phyloP scores from a whole-genome alignment of 2,329 filamentous ascomycete species.

The Scleromitrula shiraiana region DNA sequence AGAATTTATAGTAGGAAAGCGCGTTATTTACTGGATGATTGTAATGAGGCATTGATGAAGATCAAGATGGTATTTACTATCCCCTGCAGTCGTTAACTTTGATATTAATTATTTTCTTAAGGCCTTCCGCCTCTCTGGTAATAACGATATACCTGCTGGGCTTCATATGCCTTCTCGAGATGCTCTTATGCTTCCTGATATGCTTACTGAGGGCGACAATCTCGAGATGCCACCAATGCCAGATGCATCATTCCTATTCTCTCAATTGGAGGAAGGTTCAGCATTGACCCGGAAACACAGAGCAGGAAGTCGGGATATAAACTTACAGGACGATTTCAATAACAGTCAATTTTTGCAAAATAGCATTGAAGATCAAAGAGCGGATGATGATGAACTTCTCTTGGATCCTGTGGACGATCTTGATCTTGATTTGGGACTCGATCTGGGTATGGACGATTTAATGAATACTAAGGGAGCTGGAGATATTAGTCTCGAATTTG shows the following conservation, averaged over 20 bases:
- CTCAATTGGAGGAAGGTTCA: conserved; percentile 58
- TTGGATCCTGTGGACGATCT: conserved; percentile 53
- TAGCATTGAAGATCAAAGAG: conserved; percentile 38
- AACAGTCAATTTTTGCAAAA: conserved; percentile 76
- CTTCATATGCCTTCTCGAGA: conserved; percentile 75
- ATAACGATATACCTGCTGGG: conserved; percentile 87
- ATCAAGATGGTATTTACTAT: conserved; percentile 80
- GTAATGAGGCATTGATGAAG: conserved; percentile 93
- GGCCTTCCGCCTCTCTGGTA: conserved; percentile 90
- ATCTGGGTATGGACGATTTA: conserved; percentile 43
- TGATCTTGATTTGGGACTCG: conserved; percentile 66
- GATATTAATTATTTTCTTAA: conserved; percentile 36
- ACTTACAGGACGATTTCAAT: conserved; percentile 59
- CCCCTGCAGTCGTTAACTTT: background rate
- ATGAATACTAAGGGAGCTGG: conserved; percentile 18
- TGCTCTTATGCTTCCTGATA: conserved; percentile 81
- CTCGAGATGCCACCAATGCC: conserved; percentile 72
- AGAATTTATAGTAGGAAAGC: conserved; percentile 97
- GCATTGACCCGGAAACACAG: conserved; percentile 50
- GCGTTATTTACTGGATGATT: conserved; percentile 91
- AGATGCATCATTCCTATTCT: conserved; percentile 77
- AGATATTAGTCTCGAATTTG: conserved; percentile 72
- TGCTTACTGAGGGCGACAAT: conserved; percentile 85
- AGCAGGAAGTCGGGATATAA: conserved; percentile 55
- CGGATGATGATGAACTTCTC: conserved; percentile 47